A percentile compares a stretch with the other conserved stretches of the same genome.
These are phyloP conservation scores for Metschnikowia orientalis DNA, from an alignment of 805 yeast species.

Conservation along the genomic window DNA sequence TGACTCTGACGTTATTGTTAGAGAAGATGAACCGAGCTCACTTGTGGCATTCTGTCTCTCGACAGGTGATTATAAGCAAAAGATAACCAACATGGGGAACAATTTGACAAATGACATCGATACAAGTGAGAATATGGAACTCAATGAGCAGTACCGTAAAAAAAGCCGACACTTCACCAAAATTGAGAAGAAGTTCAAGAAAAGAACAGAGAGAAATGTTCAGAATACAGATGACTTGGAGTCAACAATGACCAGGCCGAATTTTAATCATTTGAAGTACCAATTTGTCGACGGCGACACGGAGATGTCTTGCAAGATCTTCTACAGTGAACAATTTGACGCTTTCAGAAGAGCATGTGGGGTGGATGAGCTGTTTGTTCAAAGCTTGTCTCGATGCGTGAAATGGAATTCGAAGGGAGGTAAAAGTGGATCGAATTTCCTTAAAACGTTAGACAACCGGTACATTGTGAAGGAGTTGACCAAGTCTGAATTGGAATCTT, in stretches of 20 bases:
- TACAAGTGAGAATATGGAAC: slow-evolving; percentile 21
- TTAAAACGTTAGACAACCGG: slow-evolving; percentile 88
- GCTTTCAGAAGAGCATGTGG: slow-evolving; percentile 87
- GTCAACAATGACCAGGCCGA: slow-evolving; percentile 67
- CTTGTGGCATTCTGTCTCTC: slow-evolving; percentile 89
- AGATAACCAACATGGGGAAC: slow-evolving; percentile 41
- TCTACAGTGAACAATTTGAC: slow-evolving; percentile 94
- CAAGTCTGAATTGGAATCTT: slow-evolving; percentile 85
- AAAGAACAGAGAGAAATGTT: slow-evolving; percentile 23
- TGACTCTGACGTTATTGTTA: slow-evolving; percentile 86
- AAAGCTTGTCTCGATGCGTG: slow-evolving; percentile 86
- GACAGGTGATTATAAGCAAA: slow-evolving; percentile 73
- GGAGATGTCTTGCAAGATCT: slow-evolving; percentile 83
- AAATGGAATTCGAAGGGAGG: slow-evolving; percentile 98
- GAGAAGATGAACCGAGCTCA: slow-evolving; percentile 97
- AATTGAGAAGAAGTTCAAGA: slow-evolving; percentile 40
- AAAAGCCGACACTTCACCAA: slow-evolving; percentile 36
- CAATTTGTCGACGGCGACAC: slow-evolving; percentile 87
- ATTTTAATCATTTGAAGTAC: slow-evolving; percentile 86
- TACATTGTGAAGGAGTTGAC: slow-evolving; percentile 86
- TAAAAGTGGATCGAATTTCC: slow-evolving; percentile 89
- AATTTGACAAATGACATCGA: slow-evolving; percentile 11
- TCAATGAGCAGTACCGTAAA: slow-evolving; percentile 28
- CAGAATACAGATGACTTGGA: slow-evolving; percentile 44
- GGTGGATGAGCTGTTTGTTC: slow-evolving; percentile 67